Conservation (phyloP, 2,329 filamentous ascomycete genomes). For the Lachnellula hyalina region DNA sequence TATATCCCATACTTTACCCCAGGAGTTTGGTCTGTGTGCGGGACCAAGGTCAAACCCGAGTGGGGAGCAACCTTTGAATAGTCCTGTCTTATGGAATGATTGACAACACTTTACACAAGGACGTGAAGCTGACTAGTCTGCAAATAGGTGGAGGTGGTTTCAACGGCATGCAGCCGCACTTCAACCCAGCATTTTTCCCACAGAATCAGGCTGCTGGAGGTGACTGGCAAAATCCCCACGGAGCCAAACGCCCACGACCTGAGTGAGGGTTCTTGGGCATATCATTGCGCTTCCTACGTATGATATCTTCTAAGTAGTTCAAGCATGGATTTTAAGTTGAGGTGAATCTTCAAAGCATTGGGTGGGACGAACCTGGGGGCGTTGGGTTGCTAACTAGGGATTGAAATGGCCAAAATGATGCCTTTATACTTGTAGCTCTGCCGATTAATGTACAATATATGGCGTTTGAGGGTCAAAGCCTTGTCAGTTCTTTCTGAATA, state of each 20-base stretch:
- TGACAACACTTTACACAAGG: neutral
- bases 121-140: slow-evolving; percentile 18
- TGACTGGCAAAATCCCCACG: slow-evolving; percentile 75
- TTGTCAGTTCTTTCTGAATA: neutral
- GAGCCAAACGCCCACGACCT: slow-evolving; percentile 71
- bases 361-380: slow-evolving; percentile 5
- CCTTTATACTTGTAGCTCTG: slow-evolving; percentile 1
- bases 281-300: neutral
- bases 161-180: slow-evolving; percentile 63
- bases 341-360: slow-evolving; percentile 12
- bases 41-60: no score
- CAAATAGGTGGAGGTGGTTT: slow-evolving; percentile 50
- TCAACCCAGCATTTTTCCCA: slow-evolving; percentile 69
- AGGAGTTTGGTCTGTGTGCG: neutral
- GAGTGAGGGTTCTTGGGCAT: slow-evolving; percentile 38
- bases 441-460: slow-evolving; percentile 17
- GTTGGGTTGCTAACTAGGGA: slow-evolving; percentile 2
- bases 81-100: no score
- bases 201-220: slow-evolving; percentile 41
- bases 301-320: neutral
- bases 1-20: slow-evolving; percentile 13
- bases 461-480: slow-evolving; percentile 8
- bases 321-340: neutral
- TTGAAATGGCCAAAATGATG: slow-evolving; percentile 1
- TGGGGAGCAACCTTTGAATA: no score